A percentile compares a stretch with the other conserved stretches of the same genome.
These are phyloP conservation scores for Pichia paraexigua DNA, from an alignment of 805 yeast genomes.

Conservation along the genomic window DNA sequence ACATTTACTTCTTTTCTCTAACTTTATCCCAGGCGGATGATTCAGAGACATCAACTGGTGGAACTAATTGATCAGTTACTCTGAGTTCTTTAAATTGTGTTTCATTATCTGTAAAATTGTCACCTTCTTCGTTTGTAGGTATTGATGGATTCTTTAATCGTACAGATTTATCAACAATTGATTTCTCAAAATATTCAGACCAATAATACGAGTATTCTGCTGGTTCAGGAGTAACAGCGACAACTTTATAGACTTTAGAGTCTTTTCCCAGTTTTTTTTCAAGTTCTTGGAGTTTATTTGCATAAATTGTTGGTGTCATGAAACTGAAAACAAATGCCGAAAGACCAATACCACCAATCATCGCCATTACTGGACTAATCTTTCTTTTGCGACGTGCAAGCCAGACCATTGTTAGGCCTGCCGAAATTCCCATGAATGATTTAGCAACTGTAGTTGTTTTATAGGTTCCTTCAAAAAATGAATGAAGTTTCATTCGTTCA, in stretches of 20 bases:
- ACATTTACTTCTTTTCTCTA: conserved; percentile 5
- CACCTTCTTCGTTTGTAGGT: conserved; percentile 12
- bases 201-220: conserved; percentile 25
- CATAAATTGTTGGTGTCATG: conserved; percentile 25
- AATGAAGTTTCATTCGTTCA: conserved; percentile 37
- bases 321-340: conserved; percentile 29
- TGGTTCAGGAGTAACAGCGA: conserved; percentile 20
- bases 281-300: conserved; percentile 26
- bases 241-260: conserved; percentile 15
- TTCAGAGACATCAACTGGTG: background rate
- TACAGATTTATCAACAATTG: conserved; percentile 41
- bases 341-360: conserved; percentile 34
- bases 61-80: background rate
- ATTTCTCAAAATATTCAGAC: conserved; percentile 43
- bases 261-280: conserved; percentile 20
- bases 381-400: conserved; percentile 27
- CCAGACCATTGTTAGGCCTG: conserved; percentile 37
- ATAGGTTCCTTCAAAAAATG: conserved; percentile 30
- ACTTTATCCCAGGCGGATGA: conserved; percentile 15
- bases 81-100: background rate
- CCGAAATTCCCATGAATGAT: conserved; percentile 35
- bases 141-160: conserved; percentile 44
- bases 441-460: conserved; percentile 26
- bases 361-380: conserved; percentile 33
- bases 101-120: background rate